Percentiles rank a stretch among this genome's conserved stretches.
phyloP scores from a whole-genome alignment of 2,329 filamentous ascomycete genomes.

The Diaporthe aspalathi region DNA sequence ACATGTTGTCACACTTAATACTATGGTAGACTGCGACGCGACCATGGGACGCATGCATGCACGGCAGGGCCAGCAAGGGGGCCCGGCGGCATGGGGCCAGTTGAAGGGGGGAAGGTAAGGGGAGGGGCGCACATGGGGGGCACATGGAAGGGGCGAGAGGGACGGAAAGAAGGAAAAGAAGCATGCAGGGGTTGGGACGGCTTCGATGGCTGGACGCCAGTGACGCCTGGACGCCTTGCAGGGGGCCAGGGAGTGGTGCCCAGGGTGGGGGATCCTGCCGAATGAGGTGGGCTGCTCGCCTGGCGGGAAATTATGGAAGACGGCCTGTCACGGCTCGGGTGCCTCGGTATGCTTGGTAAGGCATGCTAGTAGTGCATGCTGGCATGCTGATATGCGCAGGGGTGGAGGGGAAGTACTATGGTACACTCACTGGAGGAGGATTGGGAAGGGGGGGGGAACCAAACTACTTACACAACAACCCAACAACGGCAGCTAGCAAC shows the following conservation, averaged over 20 bases:
- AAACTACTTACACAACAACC: no score
- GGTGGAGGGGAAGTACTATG: neutral
- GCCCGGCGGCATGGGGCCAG: neutral
- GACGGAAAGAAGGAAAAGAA: neutral
- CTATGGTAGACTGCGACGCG: no score
- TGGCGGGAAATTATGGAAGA: conserved; percentile 29
- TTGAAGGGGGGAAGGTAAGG: neutral
- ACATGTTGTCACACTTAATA: neutral
- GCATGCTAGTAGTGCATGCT: no score
- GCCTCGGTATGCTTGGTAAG: no score
- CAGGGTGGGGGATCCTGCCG: conserved; percentile 1
- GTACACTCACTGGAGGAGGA: no score
- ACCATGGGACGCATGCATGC: no score
- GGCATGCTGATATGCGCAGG: no score
- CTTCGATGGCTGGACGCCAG: no score
- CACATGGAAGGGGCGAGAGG: neutral
- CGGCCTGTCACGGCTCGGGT: conserved; percentile 19
- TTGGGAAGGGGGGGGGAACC: no score
- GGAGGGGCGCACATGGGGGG: neutral
- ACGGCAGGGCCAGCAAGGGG: conserved; percentile 7
- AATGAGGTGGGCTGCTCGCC: conserved; percentile 28
- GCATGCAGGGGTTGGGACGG: neutral
- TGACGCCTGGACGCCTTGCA: neutral
- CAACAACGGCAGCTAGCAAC: no score
- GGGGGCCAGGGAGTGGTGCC: neutral